These are phyloP conservation scores for Leishmania arabica DNA, from an alignment of 208 protist species.

Conservation along the genomic window DNA sequence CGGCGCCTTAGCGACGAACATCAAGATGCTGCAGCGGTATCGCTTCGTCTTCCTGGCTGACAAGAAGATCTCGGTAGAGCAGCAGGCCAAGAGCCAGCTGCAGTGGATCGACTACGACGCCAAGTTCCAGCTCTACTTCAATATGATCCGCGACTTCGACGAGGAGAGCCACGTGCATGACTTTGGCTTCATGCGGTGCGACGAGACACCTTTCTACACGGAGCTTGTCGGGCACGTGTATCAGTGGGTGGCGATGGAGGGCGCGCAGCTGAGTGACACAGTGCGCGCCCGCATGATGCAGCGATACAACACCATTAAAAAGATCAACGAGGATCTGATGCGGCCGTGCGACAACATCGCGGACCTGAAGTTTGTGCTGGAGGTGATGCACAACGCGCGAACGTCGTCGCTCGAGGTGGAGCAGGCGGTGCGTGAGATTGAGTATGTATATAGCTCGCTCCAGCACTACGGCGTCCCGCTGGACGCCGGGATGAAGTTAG, in stretches of 20 bases:
- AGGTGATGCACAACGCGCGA: conserved; percentile 92
- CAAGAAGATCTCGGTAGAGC: conserved; percentile 95
- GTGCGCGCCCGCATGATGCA: conserved; percentile 79
- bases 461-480: conserved; percentile 91
- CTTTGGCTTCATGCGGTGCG: conserved; percentile 96
- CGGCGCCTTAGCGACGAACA: conserved; percentile 86
- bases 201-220: conserved; percentile 89
- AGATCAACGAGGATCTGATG: conserved; percentile 89
- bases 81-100: conserved; percentile 92
- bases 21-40: conserved; percentile 94
- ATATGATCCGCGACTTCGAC: conserved; percentile 94
- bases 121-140: conserved; percentile 95
- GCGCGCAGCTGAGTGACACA: conserved; percentile 92
- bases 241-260: conserved; percentile 94
- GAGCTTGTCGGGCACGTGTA: conserved; percentile 92
- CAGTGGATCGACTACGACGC: conserved; percentile 96
- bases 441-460: conserved; percentile 95
- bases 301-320: conserved; percentile 72
- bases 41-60: conserved; percentile 94
- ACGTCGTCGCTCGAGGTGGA: conserved; percentile 92
- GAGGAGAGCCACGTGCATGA: conserved; percentile 84
- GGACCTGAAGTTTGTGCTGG: conserved; percentile 96
- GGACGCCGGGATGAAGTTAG: conserved; percentile 77
- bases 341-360: conserved; percentile 93
- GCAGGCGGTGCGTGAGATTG: conserved; percentile 93